Percentiles rank a stretch among this genome's conserved stretches.
Conservation (phyloP, 176 grass and related monocot genomes). For the Bolboschoenus planiculmis region DNA sequence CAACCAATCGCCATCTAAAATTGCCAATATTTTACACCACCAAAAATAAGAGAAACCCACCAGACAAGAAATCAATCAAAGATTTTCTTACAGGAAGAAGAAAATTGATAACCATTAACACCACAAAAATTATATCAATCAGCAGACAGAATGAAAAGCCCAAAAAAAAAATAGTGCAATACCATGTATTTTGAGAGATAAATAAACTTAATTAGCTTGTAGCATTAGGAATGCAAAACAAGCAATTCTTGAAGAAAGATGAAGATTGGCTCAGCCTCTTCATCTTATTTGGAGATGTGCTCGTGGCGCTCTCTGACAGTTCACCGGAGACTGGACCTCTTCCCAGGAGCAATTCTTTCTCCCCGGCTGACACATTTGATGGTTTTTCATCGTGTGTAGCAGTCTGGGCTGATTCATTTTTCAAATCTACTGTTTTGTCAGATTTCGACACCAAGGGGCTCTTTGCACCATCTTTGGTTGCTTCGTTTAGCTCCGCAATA, state of each 20-base stretch:
- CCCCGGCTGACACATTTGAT: neutral
- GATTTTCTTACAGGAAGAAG: neutral
- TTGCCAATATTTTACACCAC: neutral
- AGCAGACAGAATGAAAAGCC: neutral
- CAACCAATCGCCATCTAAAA: neutral
- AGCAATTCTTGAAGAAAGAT: slow-evolving; percentile 7
- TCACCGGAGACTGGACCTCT: neutral
- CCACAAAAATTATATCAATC: neutral
- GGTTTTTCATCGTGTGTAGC: neutral
- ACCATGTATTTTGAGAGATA: neutral
- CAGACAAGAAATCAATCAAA: slow-evolving; percentile 1
- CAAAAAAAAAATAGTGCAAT: neutral
- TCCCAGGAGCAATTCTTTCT: slow-evolving; percentile 9
- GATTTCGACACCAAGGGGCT: slow-evolving; percentile 12
- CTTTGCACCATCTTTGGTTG: slow-evolving; percentile 9
- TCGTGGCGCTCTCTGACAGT: neutral
- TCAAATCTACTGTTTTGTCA: neutral
- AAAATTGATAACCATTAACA: neutral
- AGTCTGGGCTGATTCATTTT: neutral
- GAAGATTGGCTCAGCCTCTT: neutral
- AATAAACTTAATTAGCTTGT: slow-evolving; percentile 14
- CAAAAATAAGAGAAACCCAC: neutral
- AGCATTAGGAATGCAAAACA: slow-evolving; percentile 12
- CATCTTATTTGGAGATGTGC: slow-evolving; percentile 6
- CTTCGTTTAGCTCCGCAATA: neutral